Evolutionary conservation across 306 rosid species (phyloP).

Genomic region (Lupinus albus): DNA sequence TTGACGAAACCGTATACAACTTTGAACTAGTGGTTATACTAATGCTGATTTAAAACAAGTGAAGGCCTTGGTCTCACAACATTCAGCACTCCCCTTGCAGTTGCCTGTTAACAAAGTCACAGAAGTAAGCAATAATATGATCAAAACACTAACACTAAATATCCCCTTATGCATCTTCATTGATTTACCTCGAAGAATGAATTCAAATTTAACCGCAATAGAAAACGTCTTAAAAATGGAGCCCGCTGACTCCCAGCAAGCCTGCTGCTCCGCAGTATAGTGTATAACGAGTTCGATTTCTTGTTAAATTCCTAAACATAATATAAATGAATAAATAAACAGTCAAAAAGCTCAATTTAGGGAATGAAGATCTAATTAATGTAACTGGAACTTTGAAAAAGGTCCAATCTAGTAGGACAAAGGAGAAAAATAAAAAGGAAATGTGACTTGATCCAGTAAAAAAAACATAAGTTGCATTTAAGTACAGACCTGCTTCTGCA

Average conservation of each 20-base stretch:
- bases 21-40: constrained; percentile 30
- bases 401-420: neutral
- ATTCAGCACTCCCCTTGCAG: constrained; percentile 90
- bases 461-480: too few relatives aligned
- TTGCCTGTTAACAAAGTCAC: constrained; percentile 60
- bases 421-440: neutral
- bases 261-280: constrained; percentile 94
- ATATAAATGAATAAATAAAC: constrained; percentile 23
- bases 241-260: constrained; percentile 97
- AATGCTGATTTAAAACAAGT: constrained; percentile 63
- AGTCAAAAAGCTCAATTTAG: constrained; percentile 16
- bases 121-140: constrained; percentile 11
- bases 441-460: neutral
- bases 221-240: constrained; percentile 90
- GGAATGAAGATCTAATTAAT: neutral
- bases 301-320: constrained; percentile 82
- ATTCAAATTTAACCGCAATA: constrained; percentile 84
- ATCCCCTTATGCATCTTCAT: neutral
- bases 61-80: constrained; percentile 86
- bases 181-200: constrained; percentile 84
- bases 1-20: constrained; percentile 7
- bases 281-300: constrained; percentile 95
- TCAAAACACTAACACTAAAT: constrained; percentile 11
- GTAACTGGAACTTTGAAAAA: neutral
- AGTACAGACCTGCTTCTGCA: neutral